Evolutionary conservation across 495 filamentous ascomycete genomes (phyloP), one percentile per base, ranked within the genome.

Genomic region (Tetracladium marchalianum): DNA sequence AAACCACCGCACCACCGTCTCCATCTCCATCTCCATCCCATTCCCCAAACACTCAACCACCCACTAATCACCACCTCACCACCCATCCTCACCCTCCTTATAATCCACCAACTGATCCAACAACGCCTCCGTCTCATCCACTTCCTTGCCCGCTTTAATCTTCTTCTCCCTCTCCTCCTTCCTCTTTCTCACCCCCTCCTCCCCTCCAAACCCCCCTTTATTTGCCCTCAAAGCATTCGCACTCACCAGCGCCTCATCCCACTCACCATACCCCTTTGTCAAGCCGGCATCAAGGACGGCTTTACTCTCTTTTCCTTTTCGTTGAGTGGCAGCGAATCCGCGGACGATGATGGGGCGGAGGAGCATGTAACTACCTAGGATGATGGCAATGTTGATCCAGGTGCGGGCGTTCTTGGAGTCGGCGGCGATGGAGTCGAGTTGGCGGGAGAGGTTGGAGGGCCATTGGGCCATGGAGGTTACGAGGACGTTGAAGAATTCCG

Each of bases 101-200:
- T 60, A 64, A 66, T 79, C 76, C 56, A 80, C 69, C 63, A 88
- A 65, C 55, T 80, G 77, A 58, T 87, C 78, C 70, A 78, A 72
- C 57, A 90, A 76, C 56, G 82, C 81, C 58, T 75, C 81, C 44
- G 81, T 74, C 55, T 83, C 81, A 34, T 80, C 62, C 53, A 80
- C 46, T 18, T 69, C 66, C 34, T 73, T 61, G 7, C 65, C 61
- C 49, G 68, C 65, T 2, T 62, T 65, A 1, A 66, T 52, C 38
- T 66, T 61, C 61, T 64, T 63, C 16, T 71, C 80, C 61, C 63
- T 74, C 55, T 49, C 80, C 31, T 71, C 69, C 46, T 78, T 73
- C 15, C 78, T 65, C 52, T 82, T 78, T 22, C 81, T 66, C 62
- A 77, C 78, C 16, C 79, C 67, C 33, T 74, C 79, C 64, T 77